These are phyloP conservation scores for Benincasa hispida DNA, from an alignment of 306 rosid species.

Conservation along the genomic window DNA sequence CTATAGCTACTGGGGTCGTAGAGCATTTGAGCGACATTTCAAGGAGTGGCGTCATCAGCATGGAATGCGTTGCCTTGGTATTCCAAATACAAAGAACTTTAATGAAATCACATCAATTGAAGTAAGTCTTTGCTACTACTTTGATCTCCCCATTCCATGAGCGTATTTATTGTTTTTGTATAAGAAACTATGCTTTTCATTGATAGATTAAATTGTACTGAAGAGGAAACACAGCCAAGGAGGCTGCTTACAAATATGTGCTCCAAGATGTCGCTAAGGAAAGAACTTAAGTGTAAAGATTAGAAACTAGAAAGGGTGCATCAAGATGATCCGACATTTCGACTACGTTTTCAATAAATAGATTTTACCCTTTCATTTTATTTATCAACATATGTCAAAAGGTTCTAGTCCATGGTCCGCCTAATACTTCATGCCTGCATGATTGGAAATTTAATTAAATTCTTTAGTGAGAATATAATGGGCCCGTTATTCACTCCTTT, in stretches of 20 bases:
- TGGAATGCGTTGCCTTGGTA: slow-evolving; percentile 99
- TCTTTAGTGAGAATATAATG: not conserved
- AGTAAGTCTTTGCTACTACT: slow-evolving; percentile 25
- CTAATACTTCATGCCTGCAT: not conserved
- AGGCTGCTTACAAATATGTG: not conserved
- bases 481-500: not conserved
- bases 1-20: slow-evolving; percentile 98
- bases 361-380: not conserved
- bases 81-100: slow-evolving; percentile 94
- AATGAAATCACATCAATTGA: slow-evolving; percentile 94
- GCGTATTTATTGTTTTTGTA: not conserved
- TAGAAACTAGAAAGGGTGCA: not conserved
- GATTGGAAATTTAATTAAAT: not conserved
- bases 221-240: not conserved
- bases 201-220: not conserved
- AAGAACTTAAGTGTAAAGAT: not conserved
- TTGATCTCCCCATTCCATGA: not conserved
- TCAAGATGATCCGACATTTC: not conserved
- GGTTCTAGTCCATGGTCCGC: not conserved
- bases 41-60: slow-evolving; percentile 99
- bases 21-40: slow-evolving; percentile 95
- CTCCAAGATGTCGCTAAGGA: not conserved
- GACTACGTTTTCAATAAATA: not conserved
- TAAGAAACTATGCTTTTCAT: not conserved
- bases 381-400: not conserved